Percentiles rank a stretch among this genome's conserved stretches.
phyloP scores from a whole-genome alignment of 129 eudicot genomes.

The Calendula officinalis region DNA sequence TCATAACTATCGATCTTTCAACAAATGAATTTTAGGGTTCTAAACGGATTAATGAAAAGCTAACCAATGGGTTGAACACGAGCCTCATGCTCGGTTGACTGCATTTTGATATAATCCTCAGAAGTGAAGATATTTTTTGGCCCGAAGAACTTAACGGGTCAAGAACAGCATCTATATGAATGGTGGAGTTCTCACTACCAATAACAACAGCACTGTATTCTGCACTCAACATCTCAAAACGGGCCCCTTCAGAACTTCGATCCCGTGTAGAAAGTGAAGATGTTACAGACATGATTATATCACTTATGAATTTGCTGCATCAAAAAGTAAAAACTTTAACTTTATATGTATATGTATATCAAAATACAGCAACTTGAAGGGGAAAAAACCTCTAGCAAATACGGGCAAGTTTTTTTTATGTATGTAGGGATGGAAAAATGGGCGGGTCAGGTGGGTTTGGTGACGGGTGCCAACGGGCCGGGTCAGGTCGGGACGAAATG shows the following conservation, averaged over 20 bases:
- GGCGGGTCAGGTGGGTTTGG: background rate
- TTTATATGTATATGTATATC: too few species aligned
- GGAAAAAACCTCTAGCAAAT: slow-evolving; percentile 6
- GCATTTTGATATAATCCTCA: slow-evolving; percentile 58
- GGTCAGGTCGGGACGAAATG: too few species aligned
- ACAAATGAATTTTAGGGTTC: too few species aligned
- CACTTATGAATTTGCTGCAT: slow-evolving; percentile 89
- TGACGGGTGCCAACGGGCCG: too few species aligned
- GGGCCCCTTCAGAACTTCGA: slow-evolving; percentile 90
- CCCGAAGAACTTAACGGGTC: slow-evolving; percentile 97
- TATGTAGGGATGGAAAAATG: too few species aligned
- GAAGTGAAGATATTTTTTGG: slow-evolving; percentile 84
- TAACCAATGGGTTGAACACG: slow-evolving; percentile 86
- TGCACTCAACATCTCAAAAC: slow-evolving; percentile 76
- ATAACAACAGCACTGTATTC: slow-evolving; percentile 71
- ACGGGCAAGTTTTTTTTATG: background rate
- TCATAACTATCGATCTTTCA: background rate
- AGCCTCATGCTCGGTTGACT: slow-evolving; percentile 93
- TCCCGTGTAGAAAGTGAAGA: slow-evolving; percentile 81
- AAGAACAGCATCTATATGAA: slow-evolving; percentile 92
- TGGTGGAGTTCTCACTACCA: slow-evolving; percentile 55
- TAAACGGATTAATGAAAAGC: too few species aligned
- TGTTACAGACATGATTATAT: slow-evolving; percentile 71
- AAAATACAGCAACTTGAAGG: too few species aligned
- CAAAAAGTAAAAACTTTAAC: slow-evolving; percentile 4